Evolutionary conservation across 805 yeast genomes (phyloP), one percentile per base, ranked within the genome.

Genomic region (Isabelozyma gotoi): DNA sequence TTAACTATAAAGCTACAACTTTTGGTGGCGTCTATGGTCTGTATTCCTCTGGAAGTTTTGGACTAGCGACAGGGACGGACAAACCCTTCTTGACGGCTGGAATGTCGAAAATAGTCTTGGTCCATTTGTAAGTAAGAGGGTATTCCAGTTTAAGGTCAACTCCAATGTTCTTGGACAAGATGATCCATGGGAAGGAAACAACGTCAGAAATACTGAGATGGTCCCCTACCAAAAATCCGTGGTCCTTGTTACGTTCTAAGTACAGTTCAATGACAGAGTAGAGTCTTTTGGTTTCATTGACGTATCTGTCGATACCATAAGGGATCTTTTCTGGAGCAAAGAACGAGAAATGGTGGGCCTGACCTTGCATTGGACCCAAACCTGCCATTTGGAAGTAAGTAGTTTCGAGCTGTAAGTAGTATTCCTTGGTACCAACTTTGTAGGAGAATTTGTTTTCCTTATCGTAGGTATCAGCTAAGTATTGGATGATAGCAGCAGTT

Each of bases 331-430:
- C 82, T 0, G 63, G 56, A 5, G 80, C 76, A 50, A 44, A 68
- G 5, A 39, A 20, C 2, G 45, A 27, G 53, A 78, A 79, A 54
- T 74, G 79, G 46, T 59, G 55, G 34, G 73, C 73, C 52, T 78
- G 82, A 11, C 84, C 84, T 49, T 71, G 77, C 68, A 69, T 74
- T 41, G 84, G 82, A 18, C 80, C 80, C 74, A 64, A 12, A 74
- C 76, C 19, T 5, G 81, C 77, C 59, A 71, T 67, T 46, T 77
- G 82, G 68, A 76, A 79, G 36, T 67, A 65, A 5, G 74, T 47
- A 78, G 81, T 76, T 46, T 75, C 74, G 44, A 71, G 47, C 53
- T 72, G 70, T 43, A 68, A 73, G 61, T 76, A 81, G 58, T 78
- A 80, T 34, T 47, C 46, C 36, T 41, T 35, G 24, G 76, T 54